Evolutionary conservation across 1,284 basidiomycete genomes (phyloP).

Genomic region (Moesziomyces sp.): DNA sequence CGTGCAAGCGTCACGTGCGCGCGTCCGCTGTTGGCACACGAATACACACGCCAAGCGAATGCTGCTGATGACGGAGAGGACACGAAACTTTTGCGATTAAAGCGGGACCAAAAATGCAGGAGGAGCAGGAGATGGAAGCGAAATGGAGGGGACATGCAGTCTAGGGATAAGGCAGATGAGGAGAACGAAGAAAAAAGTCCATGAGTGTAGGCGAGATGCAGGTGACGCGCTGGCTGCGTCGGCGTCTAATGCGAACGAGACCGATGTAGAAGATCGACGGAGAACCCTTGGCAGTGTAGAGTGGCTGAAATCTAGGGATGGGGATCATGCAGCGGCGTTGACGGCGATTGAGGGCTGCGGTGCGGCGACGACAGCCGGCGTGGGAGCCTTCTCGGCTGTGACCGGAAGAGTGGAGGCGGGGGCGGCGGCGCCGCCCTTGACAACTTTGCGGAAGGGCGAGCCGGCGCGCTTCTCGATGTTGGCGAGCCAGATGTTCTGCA

Average conservation of each 20-base stretch:
- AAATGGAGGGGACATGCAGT: background rate
- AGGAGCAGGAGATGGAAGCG: constrained; percentile 6
- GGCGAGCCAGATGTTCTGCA: constrained; percentile 53
- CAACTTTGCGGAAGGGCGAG: constrained; percentile 38
- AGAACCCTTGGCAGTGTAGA: background rate
- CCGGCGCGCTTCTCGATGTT: constrained; percentile 59
- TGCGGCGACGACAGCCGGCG: constrained; percentile 1
- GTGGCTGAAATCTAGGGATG: background rate
- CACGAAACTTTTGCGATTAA: constrained; percentile 1
- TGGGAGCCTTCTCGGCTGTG: background rate
- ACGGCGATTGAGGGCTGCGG: constrained; percentile 19
- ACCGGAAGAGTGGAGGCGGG: background rate
- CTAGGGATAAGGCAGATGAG: background rate
- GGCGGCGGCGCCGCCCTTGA: background rate
- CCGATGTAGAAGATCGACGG: background rate
- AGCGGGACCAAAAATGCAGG: background rate
- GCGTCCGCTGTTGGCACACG: background rate
- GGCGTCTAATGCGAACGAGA: background rate
- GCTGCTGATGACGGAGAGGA: background rate
- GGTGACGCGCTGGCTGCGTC: background rate
- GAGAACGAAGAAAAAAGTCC: constrained; percentile 4
- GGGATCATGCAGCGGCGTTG: constrained; percentile 30
- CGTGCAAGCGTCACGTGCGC: background rate
- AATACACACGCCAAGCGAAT: too few relatives aligned
- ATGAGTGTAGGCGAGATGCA: constrained; percentile 1